Evolutionary conservation across 306 rosid genomes (phyloP), one percentile per base, ranked within the genome.

Genomic region (Inga laurina): DNA sequence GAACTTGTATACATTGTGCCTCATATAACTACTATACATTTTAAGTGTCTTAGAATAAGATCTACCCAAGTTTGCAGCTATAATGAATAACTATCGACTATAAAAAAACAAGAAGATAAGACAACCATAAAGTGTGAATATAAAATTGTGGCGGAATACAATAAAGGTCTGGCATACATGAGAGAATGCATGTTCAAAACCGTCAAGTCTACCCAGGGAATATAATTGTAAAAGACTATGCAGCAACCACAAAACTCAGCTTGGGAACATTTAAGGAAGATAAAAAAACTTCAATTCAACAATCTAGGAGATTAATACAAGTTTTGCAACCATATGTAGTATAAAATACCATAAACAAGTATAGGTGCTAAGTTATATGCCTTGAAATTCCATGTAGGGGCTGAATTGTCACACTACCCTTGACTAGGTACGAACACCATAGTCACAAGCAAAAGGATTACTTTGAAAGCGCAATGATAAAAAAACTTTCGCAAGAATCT

Each of bases 241-340:
- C 46, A 65, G 41, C 70, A 37, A 24, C 37, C 46, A 37, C 39
- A 41, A 5, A 41, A 75, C 48, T 65, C 45, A 49, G 54, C 15
- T 37, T 49, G 37, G 76, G 19, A 41, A 22, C 24, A 76, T 56
- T 62, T 15, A 54, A 3, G 34, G 77, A 27, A 73, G 56, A 74
- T 7, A 21, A 64, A 65, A 72, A 64, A 19, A 61, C 43, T 39
- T 64, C 69, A 39, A 82, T 51, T 68, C 81, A 62, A 62, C 59
- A 32, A 77, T 77, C 66, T 18, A 77, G 9, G 61, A 14, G 15
- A 62, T 62, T 62, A 30, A 18, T 39, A 8, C 69, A 3, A 37
- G 49, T 69, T 68, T 37, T 19, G 24, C 74, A 5, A n/a, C 68
- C 79, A 35, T 35, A 54, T 35, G 10, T 75, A 19, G 79, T 21